These are phyloP conservation scores for Trichomonas vaginalis DNA, from an alignment of 208 protist species.

Conservation along the genomic window DNA sequence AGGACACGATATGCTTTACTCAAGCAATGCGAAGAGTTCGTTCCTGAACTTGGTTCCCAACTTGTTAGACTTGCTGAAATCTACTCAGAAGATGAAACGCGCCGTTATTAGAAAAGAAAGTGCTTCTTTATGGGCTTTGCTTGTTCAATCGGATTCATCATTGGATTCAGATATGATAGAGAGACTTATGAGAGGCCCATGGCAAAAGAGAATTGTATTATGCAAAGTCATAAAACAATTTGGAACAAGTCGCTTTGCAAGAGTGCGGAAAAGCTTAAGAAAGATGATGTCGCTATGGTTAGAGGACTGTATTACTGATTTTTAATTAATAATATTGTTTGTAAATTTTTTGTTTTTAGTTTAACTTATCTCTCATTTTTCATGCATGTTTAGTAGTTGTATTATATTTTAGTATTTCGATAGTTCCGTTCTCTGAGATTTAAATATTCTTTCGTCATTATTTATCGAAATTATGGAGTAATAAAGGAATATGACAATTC, in stretches of 20 bases:
- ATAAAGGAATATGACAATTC: too few species aligned
- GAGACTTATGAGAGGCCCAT: neutral
- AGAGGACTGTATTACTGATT: neutral
- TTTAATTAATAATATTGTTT: too few species aligned
- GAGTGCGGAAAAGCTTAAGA: neutral
- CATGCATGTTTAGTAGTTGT: too few species aligned
- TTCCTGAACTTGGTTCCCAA: neutral
- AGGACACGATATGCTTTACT: neutral
- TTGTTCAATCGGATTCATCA: neutral
- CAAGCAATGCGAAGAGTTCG: neutral
- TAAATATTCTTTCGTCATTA: too few species aligned
- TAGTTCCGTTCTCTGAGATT: too few species aligned
- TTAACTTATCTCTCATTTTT: too few species aligned
- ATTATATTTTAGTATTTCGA: too few species aligned
- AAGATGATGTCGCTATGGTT: neutral
- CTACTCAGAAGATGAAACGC: neutral
- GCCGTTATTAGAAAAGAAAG: neutral
- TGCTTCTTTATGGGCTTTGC: neutral
- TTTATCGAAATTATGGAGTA: too few species aligned
- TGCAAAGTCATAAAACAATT: neutral
- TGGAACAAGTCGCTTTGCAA: neutral
- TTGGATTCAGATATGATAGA: neutral
- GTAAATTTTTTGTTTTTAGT: too few species aligned
- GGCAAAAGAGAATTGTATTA: neutral
- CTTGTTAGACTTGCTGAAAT: neutral